Evolutionary conservation across 2,329 filamentous ascomycete genomes (phyloP).

Genomic region (Alternaria metachromatica): DNA sequence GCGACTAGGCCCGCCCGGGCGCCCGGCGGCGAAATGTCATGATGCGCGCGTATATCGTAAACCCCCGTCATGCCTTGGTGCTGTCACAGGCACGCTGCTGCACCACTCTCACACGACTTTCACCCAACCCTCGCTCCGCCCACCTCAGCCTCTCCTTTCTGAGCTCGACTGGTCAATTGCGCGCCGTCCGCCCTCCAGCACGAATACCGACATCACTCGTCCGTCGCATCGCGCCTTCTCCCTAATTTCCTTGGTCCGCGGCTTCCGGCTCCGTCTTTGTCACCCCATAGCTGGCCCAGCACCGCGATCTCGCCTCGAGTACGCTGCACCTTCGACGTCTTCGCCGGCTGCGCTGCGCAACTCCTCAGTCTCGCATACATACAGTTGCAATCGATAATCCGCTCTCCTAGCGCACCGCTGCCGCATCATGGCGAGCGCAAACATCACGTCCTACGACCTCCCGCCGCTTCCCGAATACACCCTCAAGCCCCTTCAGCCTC

Average conservation of each 20-base stretch:
- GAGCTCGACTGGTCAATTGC: constrained; percentile 12
- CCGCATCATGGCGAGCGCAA: constrained; percentile 54
- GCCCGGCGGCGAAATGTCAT: constrained; percentile 24
- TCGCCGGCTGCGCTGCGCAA: not conserved
- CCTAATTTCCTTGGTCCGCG: constrained; percentile 38
- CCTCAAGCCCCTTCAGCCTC: constrained; percentile 70
- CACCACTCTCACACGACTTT: constrained; percentile 45
- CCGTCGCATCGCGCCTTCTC: constrained; percentile 24
- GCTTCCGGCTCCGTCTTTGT: constrained; percentile 28
- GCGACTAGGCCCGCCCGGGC: not conserved
- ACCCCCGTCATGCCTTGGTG: constrained; percentile 1
- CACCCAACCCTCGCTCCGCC: constrained; percentile 31
- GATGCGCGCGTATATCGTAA: constrained; percentile 22
- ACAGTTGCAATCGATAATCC: constrained; percentile 10
- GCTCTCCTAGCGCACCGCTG: constrained; percentile 12
- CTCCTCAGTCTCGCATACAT: not conserved
- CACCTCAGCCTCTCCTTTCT: constrained; percentile 45
- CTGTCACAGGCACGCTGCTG: constrained; percentile 19
- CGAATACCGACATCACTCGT: not conserved
- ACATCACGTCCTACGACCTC: constrained; percentile 63
- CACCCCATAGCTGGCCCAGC: constrained; percentile 13
- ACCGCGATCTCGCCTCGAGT: constrained; percentile 5
- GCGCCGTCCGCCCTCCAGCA: not conserved
- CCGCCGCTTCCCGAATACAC: constrained; percentile 87
- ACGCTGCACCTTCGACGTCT: constrained; percentile 3